Evolutionary conservation across 1,284 basidiomycete genomes (phyloP).

Genomic region (Moniliophthora roreri): DNA sequence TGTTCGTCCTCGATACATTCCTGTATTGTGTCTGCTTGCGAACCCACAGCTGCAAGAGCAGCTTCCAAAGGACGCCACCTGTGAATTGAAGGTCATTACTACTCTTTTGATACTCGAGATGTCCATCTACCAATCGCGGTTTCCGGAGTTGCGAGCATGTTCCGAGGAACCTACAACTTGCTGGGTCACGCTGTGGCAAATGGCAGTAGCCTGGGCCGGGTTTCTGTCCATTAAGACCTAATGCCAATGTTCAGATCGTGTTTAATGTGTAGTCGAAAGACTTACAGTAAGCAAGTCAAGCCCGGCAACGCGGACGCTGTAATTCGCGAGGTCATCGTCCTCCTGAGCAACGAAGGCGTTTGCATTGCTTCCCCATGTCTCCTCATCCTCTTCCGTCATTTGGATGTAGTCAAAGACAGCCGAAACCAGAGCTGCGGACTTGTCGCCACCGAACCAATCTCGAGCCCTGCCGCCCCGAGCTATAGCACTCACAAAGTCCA

Average conservation of each 20-base stretch:
- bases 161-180: conserved; percentile 56
- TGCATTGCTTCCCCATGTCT: conserved; percentile 86
- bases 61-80: conserved; percentile 94
- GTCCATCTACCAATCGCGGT: conserved; percentile 49
- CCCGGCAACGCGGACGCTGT: conserved; percentile 81
- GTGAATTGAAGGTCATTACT: conserved; percentile 8
- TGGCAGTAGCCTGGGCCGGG: conserved; percentile 52
- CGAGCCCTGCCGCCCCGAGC: conserved; percentile 62
- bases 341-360: conserved; percentile 95
- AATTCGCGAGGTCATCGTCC: conserved; percentile 85
- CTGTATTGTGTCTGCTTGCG: conserved; percentile 75
- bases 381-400: conserved; percentile 91
- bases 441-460: conserved; percentile 56
- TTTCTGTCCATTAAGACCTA: conserved; percentile 76
- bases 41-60: conserved; percentile 81
- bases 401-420: conserved; percentile 76
- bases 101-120: not conserved
- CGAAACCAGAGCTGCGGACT: conserved; percentile 57
- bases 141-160: conserved; percentile 49
- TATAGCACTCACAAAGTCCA: conserved; percentile 77
- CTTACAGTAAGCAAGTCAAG: conserved; percentile 83
- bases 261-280: conserved; percentile 13
- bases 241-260: conserved; percentile 9
- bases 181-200: conserved; percentile 62
- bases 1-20: conserved; percentile 78